These are phyloP conservation scores for Echites panduratus DNA, from an alignment of 257 asterid genomes.

Conservation along the genomic window DNA sequence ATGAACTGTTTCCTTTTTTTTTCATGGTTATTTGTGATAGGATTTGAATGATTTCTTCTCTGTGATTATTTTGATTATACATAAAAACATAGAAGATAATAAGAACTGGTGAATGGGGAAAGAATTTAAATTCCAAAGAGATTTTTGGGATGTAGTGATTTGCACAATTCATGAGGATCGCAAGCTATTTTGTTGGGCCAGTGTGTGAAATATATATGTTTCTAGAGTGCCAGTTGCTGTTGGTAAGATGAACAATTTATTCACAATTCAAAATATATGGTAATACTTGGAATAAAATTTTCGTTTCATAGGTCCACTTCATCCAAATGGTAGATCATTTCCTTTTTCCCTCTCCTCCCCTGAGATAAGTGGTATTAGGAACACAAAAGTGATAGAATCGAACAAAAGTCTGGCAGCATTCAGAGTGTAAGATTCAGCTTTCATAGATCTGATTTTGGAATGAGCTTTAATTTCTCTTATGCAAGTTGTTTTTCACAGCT, in stretches of 20 bases:
- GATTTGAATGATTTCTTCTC: neutral
- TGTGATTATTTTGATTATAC: too few relatives aligned
- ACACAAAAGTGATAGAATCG: neutral
- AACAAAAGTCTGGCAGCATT: neutral
- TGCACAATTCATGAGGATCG: neutral
- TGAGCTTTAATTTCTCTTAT: slow-evolving; percentile 16
- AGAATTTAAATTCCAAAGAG: neutral
- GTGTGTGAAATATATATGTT: neutral
- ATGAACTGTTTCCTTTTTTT: neutral
- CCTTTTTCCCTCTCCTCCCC: neutral
- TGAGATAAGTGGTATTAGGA: neutral
- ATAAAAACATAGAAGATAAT: neutral
- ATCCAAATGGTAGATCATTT: neutral
- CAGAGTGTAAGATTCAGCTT: neutral
- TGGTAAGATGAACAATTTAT: neutral
- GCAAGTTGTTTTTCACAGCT: slow-evolving; percentile 40
- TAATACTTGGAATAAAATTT: neutral
- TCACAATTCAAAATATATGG: neutral
- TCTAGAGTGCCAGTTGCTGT: neutral
- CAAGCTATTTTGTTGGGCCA: neutral
- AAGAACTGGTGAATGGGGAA: neutral
- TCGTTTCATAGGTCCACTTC: neutral
- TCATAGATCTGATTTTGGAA: neutral
- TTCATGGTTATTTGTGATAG: neutral
- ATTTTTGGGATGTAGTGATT: neutral